Percentiles rank a stretch among this genome's conserved stretches.
These are phyloP conservation scores for Candida argentea DNA, from an alignment of 805 yeast species.

Conservation along the genomic window DNA sequence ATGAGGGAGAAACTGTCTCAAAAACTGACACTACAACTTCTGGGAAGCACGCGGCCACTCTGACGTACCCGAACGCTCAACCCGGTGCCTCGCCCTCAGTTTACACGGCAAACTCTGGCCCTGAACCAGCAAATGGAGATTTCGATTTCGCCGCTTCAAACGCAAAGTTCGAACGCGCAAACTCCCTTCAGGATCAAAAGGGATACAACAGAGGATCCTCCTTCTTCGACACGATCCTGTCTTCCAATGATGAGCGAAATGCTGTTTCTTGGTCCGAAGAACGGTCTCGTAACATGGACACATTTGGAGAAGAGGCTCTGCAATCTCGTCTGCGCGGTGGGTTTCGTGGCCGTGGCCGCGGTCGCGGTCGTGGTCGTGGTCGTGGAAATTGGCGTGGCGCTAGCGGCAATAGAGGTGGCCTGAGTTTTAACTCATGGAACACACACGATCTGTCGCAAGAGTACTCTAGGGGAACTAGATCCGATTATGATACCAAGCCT, in stretches of 20 bases:
- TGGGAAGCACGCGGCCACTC: constrained; percentile 5
- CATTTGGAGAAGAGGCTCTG: constrained; percentile 67
- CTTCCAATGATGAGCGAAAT: constrained; percentile 44
- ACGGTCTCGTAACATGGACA: constrained; percentile 62
- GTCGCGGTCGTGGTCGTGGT: constrained; percentile 14
- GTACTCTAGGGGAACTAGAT: constrained; percentile 14
- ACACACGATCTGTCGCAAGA: too few relatives aligned
- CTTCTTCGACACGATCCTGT: constrained; percentile 79
- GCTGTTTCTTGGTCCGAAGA: constrained; percentile 63
- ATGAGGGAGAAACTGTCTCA: constrained; percentile 2
- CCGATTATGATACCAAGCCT: constrained; percentile 9
- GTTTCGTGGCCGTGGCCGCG: constrained; percentile 25
- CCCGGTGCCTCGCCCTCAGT: constrained; percentile 8
- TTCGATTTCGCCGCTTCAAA: constrained; percentile 71
- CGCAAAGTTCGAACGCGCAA: constrained; percentile 56
- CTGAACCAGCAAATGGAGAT: constrained; percentile 42
- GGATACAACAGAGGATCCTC: constrained; percentile 72
- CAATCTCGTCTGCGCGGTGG: constrained; percentile 17
- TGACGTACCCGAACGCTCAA: constrained; percentile 4
- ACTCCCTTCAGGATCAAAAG: constrained; percentile 21
- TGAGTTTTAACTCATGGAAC: too few relatives aligned
- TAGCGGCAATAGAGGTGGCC: constrained; percentile 9
- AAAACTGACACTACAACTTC: too few relatives aligned
- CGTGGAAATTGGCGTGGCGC: constrained; percentile 32
- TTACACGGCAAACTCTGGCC: constrained; percentile 3